Base-by-base conservation (phyloP, 2,329 filamentous ascomycete genomes). In the Ceratocystis albifundus region DNA sequence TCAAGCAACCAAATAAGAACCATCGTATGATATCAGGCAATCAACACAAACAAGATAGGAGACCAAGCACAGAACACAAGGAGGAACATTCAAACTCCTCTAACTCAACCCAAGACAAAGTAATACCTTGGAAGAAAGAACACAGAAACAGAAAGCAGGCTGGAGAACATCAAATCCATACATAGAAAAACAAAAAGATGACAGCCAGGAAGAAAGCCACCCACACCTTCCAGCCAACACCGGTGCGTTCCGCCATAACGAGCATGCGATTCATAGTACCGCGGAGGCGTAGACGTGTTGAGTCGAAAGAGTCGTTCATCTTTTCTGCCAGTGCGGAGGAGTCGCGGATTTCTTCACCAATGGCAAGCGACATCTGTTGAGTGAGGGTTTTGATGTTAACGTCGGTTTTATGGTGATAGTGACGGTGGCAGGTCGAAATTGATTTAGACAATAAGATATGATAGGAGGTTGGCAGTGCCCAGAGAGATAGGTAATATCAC, bases 231-330 rank as follows among this genome's bases (percentile, higher is more conserved):
- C 94, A 99, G 72, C 91, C 88, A 8, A 99, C 87, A n/a, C 94
- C 94, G 1, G 92, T 96, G 72, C 86, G 82, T 78, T 97, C 84
- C 3, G 94, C 94, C 94, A 99, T 99, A 65, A 93, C 74, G 70
- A 97, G 77, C 94, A 99, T 99, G 68, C 92, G 82, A 74, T 90
- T 96, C 94, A 99, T 97, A 20, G 95, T 97, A 65, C 93, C 91
- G 57, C 87, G 84, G 69, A 99, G 79, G 69, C 89, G 84, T 64
- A 91, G 77, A 44, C 92, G 81, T 65, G 93, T 95, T 71, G 84
- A 85, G 74, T 97, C 93, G 74, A 97, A 99, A 4, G 85, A 84
- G 73, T 96, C 90, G 76, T 97, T 97, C 87, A 99, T 96, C 77
- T 91, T 93, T 72, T 96, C 90, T 1, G 91, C 89, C 3, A 97